Conservation (phyloP, 73 alveolate genomes). For the Paramecium primaurelia region DNA sequence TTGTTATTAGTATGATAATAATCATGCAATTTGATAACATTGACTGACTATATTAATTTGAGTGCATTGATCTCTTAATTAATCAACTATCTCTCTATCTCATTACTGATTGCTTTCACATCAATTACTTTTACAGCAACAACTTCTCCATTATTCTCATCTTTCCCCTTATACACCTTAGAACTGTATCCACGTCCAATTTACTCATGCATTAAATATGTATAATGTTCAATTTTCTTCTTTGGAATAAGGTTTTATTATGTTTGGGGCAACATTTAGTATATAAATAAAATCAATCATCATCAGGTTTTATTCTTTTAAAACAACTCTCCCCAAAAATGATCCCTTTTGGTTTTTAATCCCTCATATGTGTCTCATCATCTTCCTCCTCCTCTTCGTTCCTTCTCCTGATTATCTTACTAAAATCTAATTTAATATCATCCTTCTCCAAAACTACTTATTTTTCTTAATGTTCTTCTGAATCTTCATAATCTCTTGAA, state of each 20-base stretch:
- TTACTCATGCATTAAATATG: constrained; percentile 51
- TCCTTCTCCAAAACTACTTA: background rate
- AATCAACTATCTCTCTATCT: constrained; percentile 28
- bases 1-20: constrained; percentile 43
- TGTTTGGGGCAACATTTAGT: constrained; percentile 2
- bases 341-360: background rate
- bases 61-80: constrained; percentile 55
- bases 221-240: constrained; percentile 57
- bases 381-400: background rate
- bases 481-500: background rate
- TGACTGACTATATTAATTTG: constrained; percentile 45
- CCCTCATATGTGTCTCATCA: background rate
- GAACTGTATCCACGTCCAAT: constrained; percentile 60
- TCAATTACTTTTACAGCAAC: constrained; percentile 64
- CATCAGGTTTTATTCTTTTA: constrained; percentile 23
- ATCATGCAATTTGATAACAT: constrained; percentile 47
- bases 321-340: background rate
- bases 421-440: background rate
- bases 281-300: background rate
- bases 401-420: background rate
- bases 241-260: constrained; percentile 53
- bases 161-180: constrained; percentile 60
- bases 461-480: background rate
- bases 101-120: constrained; percentile 58
- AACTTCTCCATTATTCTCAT: constrained; percentile 52